Conservation (phyloP, 2,329 filamentous ascomycete species). For the Ophiostoma triangulosporum region DNA sequence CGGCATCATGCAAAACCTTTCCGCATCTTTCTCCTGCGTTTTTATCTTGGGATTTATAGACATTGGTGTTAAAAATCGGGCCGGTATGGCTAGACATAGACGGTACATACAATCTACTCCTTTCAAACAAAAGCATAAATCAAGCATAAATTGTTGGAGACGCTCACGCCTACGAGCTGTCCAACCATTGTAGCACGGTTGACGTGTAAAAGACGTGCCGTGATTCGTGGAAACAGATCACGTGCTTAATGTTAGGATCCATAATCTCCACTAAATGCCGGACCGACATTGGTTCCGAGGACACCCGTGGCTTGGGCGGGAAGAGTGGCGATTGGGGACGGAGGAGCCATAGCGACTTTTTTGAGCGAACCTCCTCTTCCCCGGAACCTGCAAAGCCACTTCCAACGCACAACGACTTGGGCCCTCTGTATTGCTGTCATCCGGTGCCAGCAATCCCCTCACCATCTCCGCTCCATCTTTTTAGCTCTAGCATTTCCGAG, state of each 20-base stretch:
- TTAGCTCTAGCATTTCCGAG: not conserved
- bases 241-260: not conserved
- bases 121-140: too few species aligned
- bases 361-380: not conserved
- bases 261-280: conserved; percentile 2
- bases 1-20: too few species aligned
- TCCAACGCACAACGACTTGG: not conserved
- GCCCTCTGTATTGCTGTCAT: not conserved
- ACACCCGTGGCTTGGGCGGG: conserved; percentile 6
- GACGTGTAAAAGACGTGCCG: conserved; percentile 6
- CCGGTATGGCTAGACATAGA: not conserved
- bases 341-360: not conserved
- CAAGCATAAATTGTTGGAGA: not conserved
- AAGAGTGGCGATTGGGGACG: not conserved
- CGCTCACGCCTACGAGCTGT: not conserved
- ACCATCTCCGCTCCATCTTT: conserved; percentile 3
- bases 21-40: not conserved
- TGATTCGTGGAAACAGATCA: conserved; percentile 4
- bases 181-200: not conserved
- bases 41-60: not conserved
- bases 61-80: not conserved
- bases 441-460: not conserved
- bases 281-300: conserved; percentile 13
- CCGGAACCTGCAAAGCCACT: not conserved
- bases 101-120: not conserved